Conservation (phyloP, 1,139 yeast genomes). For the Candida sanyaensis region DNA sequence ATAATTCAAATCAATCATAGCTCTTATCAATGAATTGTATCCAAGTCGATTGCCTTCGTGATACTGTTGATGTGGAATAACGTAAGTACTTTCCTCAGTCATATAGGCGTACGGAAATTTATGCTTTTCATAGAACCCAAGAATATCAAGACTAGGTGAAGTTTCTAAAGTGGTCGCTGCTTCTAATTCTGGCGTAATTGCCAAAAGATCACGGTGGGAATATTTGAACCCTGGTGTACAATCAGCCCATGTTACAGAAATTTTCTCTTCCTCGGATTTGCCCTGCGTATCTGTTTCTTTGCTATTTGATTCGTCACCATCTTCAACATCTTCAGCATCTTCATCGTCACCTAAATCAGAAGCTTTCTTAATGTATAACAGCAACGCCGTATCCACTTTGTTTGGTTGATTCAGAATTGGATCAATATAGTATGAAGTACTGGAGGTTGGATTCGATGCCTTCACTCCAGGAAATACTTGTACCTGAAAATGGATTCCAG, state of each 20-base stretch:
- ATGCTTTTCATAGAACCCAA: slow-evolving; percentile 55
- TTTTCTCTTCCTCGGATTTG: not conserved
- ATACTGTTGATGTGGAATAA: slow-evolving; percentile 48
- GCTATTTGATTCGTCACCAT: slow-evolving; percentile 4
- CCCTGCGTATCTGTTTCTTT: too few species aligned
- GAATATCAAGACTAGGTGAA: slow-evolving; percentile 56
- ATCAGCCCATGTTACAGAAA: slow-evolving; percentile 1
- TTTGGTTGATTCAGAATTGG: slow-evolving; percentile 9
- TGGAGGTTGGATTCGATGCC: slow-evolving; percentile 33
- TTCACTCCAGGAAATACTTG: slow-evolving; percentile 70
- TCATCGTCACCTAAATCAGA: slow-evolving; percentile 13
- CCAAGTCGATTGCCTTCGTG: slow-evolving; percentile 39
- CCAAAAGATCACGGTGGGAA: slow-evolving; percentile 53
- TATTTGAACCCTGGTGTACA: slow-evolving; percentile 56
- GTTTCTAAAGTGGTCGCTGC: slow-evolving; percentile 45
- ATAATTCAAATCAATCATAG: slow-evolving; percentile 50
- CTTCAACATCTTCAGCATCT: slow-evolving; percentile 19
- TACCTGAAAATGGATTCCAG: slow-evolving; percentile 35
- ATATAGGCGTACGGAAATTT: slow-evolving; percentile 60
- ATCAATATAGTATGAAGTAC: slow-evolving; percentile 34
- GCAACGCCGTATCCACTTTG: slow-evolving; percentile 22
- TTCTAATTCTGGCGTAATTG: slow-evolving; percentile 41
- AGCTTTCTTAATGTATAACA: slow-evolving; percentile 22
- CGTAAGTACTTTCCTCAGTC: slow-evolving; percentile 58
- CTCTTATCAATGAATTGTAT: slow-evolving; percentile 55